Percentiles rank a stretch among this genome's conserved stretches.
phyloP scores from a whole-genome alignment of 2,329 filamentous ascomycete genomes.

The Fusarium sp. region DNA sequence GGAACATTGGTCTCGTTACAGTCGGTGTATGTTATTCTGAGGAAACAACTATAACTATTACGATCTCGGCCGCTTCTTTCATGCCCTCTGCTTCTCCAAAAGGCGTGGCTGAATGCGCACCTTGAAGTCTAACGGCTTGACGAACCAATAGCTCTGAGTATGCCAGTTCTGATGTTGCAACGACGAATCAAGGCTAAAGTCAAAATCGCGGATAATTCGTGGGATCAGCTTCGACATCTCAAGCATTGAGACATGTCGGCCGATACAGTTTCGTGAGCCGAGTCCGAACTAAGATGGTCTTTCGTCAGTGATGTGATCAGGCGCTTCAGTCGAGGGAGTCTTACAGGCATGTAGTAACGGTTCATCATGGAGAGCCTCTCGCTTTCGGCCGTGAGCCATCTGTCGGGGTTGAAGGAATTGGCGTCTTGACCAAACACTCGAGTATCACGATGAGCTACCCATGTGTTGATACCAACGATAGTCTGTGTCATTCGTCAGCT shows the following conservation, averaged over 20 bases:
- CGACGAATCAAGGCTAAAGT: constrained; percentile 22
- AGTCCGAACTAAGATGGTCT: constrained; percentile 31
- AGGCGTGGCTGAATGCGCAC: neutral
- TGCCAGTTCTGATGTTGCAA: constrained; percentile 3
- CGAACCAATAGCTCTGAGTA: constrained; percentile 29
- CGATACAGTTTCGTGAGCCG: constrained; percentile 35
- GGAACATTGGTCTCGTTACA: fast-evolving
- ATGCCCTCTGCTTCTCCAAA: neutral
- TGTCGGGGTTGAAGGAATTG: constrained; percentile 18
- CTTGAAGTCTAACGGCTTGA: constrained; percentile 24
- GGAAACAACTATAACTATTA: neutral
- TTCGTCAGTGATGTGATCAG: neutral
- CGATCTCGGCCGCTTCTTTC: neutral
- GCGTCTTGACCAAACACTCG: constrained; percentile 32
- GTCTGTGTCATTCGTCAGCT: neutral
- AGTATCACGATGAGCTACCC: constrained; percentile 34
- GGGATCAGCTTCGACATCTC: constrained; percentile 40
- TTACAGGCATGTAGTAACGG: constrained; percentile 35
- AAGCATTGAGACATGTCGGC: constrained; percentile 36
- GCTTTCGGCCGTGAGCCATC: constrained; percentile 21
- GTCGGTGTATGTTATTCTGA: fast-evolving
- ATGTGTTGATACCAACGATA: constrained; percentile 34
- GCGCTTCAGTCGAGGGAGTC: fast-evolving
- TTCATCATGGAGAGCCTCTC: constrained; percentile 28
- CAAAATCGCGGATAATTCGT: constrained; percentile 31